phyloP scores from a whole-genome alignment of 441 rosid genomes.

The Corymbia citriodora region DNA sequence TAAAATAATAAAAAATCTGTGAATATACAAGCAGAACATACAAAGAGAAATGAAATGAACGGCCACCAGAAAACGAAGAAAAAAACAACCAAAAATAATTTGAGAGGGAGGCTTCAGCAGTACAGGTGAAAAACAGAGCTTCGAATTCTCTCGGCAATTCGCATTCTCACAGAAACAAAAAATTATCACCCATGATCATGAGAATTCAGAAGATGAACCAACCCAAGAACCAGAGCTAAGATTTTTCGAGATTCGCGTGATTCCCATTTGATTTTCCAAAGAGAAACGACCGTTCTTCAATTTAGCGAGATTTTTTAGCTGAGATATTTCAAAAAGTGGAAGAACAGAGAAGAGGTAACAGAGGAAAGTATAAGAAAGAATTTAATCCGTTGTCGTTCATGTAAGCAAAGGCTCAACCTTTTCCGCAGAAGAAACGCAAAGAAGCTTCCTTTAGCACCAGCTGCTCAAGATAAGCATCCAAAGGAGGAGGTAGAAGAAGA shows the following conservation, averaged over 20 bases:
- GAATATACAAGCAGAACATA: not conserved
- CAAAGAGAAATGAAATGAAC: not conserved
- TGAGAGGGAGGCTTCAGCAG: not conserved
- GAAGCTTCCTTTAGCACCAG: not conserved
- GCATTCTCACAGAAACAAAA: not conserved
- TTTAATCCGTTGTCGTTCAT: not conserved
- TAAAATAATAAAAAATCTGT: not conserved
- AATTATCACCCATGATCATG: not conserved
- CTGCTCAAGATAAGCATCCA: constrained; percentile 2
- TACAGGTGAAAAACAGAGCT: not conserved
- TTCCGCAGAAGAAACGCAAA: not conserved
- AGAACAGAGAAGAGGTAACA: not conserved
- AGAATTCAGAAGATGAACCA: not conserved
- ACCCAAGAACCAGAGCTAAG: not conserved
- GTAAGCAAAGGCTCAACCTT: not conserved
- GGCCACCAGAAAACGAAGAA: not conserved
- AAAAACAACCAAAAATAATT: not conserved
- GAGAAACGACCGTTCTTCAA: not conserved
- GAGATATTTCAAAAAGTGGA: not conserved
- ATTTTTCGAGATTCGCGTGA: not conserved
- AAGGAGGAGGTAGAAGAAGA: not conserved
- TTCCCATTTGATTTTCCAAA: not conserved
- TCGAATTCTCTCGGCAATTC: not conserved
- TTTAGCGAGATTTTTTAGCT: not conserved
- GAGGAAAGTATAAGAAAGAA: not conserved